Evolutionary conservation across 805 yeast genomes (phyloP).

Genomic region (Metschnikowia gelsemii): DNA sequence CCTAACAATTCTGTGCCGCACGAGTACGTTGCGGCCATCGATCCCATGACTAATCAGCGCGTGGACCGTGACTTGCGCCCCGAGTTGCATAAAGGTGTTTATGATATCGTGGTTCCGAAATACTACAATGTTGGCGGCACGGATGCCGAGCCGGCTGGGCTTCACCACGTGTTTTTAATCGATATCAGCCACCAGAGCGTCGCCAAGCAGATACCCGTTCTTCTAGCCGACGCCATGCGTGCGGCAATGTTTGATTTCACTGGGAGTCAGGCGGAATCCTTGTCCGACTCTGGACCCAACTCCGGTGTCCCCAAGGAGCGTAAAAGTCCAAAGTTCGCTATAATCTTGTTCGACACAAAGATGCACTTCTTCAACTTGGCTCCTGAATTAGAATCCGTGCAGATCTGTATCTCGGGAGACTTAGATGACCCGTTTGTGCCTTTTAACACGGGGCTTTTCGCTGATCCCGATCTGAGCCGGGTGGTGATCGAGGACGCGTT

Average conservation of each 20-base stretch:
- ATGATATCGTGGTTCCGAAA: constrained; percentile 77
- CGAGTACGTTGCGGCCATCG: constrained; percentile 65
- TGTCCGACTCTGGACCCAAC: too few species aligned
- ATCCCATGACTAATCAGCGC: constrained; percentile 55
- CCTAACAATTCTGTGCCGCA: constrained; percentile 62
- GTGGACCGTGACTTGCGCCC: constrained; percentile 64
- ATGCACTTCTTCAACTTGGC: constrained; percentile 72
- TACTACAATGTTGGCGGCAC: constrained; percentile 59
- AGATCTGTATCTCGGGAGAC: constrained; percentile 64
- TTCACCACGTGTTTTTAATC: constrained; percentile 70
- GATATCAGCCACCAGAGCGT: constrained; percentile 65
- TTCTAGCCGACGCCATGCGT: constrained; percentile 70
- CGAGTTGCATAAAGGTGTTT: constrained; percentile 78
- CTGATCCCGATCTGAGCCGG: constrained; percentile 68
- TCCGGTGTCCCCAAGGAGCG: too few species aligned
- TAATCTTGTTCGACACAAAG: constrained; percentile 72
- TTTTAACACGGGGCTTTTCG: constrained; percentile 71
- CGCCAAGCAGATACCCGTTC: constrained; percentile 57
- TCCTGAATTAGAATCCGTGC: constrained; percentile 53
- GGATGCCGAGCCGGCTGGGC: constrained; percentile 34
- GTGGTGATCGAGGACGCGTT: constrained; percentile 66
- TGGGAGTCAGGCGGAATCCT: constrained; percentile 14
- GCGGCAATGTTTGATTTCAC: constrained; percentile 45
- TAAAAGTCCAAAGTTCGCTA: constrained; percentile 43
- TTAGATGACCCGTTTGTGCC: constrained; percentile 83